Evolutionary conservation across 345 rosid genomes (phyloP).

Genomic region (Eucalyptus curtisii): DNA sequence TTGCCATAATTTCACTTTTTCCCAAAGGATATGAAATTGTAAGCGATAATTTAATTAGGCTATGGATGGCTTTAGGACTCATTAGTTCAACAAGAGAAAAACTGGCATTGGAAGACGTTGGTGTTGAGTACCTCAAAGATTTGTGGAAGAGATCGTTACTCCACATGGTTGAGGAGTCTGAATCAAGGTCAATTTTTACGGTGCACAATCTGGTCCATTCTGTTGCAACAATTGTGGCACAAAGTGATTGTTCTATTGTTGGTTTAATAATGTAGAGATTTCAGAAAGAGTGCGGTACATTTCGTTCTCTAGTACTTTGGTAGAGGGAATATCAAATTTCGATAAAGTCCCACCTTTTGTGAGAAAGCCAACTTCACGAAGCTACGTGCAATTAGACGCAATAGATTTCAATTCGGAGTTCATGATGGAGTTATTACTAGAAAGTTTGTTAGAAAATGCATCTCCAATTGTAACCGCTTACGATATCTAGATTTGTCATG

Average conservation of each 20-base stretch:
- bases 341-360: rapidly evolving
- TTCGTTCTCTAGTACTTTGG: background rate
- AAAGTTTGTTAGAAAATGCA: background rate
- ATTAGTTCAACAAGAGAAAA: background rate
- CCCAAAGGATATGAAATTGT: background rate
- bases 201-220: rapidly evolving
- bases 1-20: background rate
- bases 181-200: background rate
- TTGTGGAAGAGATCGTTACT: background rate
- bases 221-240: rapidly evolving
- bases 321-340: background rate
- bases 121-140: background rate
- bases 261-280: background rate
- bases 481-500: background rate
- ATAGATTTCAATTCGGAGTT: rapidly evolving
- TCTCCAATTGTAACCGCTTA: rapidly evolving
- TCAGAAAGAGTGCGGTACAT: rapidly evolving
- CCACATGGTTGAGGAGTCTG: background rate
- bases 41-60: background rate
- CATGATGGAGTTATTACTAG: rapidly evolving
- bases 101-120: rapidly evolving
- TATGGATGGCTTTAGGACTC: background rate
- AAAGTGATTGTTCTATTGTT: background rate
- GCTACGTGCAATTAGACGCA: background rate
- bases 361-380: background rate